Evolutionary conservation across 306 rosid species (phyloP).

Genomic region (Vigna unguiculata): DNA sequence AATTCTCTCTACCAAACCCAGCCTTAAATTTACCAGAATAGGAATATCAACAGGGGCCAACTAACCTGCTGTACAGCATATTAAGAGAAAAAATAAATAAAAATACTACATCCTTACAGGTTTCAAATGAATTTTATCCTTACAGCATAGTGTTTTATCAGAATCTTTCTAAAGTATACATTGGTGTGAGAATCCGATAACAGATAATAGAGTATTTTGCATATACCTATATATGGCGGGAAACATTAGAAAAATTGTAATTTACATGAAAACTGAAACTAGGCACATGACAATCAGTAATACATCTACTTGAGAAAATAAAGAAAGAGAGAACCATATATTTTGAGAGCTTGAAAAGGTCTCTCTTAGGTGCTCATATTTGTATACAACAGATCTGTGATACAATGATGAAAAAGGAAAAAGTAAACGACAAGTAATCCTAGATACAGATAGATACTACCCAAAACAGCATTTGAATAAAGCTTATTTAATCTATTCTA

Average conservation of each 20-base stretch:
- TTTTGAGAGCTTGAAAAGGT: no score
- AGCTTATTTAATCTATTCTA: no score
- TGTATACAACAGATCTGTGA: no score
- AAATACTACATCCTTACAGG: not conserved
- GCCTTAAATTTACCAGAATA: not conserved
- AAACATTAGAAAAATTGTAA: not conserved
- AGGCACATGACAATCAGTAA: slow-evolving; percentile 1
- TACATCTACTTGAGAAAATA: not conserved
- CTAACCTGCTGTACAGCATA: not conserved
- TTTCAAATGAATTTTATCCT: not conserved
- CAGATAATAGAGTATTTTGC: not conserved
- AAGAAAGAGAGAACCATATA: no score
- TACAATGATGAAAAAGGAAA: no score
- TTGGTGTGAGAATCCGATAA: slow-evolving; percentile 6
- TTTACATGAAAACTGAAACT: slow-evolving; percentile 14
- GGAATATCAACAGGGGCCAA: slow-evolving; percentile 1
- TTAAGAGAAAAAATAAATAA: slow-evolving; percentile 6
- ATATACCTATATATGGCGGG: not conserved
- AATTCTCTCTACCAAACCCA: not conserved
- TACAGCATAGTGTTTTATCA: slow-evolving; percentile 3
- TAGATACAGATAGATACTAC: no score
- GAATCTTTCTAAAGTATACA: not conserved
- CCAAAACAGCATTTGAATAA: no score
- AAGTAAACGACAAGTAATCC: no score
- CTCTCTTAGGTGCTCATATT: no score